Evolutionary conservation across 257 asterid genomes (phyloP), one percentile per base, ranked within the genome.

Genomic region (Coffea canephora): DNA sequence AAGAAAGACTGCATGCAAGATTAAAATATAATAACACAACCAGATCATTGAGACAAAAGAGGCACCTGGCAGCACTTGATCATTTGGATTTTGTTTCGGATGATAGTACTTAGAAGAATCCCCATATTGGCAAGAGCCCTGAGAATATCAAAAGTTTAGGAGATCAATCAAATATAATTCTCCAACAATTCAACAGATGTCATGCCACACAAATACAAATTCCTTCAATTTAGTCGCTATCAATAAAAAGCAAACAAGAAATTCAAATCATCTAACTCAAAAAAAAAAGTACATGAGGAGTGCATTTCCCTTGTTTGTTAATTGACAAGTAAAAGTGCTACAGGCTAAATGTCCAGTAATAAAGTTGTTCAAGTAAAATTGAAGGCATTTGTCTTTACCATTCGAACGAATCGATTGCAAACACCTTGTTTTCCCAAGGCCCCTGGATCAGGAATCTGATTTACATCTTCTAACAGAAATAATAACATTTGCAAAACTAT

Each of bases 111-210:
- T 92, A 88, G 97, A 95, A 73, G 89, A 87, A 82, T 93, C 94
- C 75, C 98, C 95, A 79, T 91, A 88, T 61, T 82, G 94, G 89
- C 99, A 95, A n/a, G 89, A 88, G 16, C 99, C 97, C 99, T 95
- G 69, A 45, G 70, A 70, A 69, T 2, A 71, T 81, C 48, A 73
- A 23, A 82, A 69, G 11, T 74, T 55, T 46, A 68, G 80, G 25
- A 77, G 77, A 78, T 41, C 77, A 55, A 64, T 45, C 25, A 55
- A 55, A 50, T n/a, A 21, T n/a, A 27, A n/a, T 43, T 25, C 74
- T 11, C 13, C 75, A 49, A 6, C 18, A 45, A 54, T n/a, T 54
- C 62, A 69, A 66, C 41, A 21, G 61, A 61, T n/a, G 12, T 12
- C 70, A 1, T 7, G 39, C 27, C 41, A n/a, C 12, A 41, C 4